These are phyloP conservation scores for Tulasnella sp. DNA, from an alignment of 768 basidiomycete species.

Conservation along the genomic window DNA sequence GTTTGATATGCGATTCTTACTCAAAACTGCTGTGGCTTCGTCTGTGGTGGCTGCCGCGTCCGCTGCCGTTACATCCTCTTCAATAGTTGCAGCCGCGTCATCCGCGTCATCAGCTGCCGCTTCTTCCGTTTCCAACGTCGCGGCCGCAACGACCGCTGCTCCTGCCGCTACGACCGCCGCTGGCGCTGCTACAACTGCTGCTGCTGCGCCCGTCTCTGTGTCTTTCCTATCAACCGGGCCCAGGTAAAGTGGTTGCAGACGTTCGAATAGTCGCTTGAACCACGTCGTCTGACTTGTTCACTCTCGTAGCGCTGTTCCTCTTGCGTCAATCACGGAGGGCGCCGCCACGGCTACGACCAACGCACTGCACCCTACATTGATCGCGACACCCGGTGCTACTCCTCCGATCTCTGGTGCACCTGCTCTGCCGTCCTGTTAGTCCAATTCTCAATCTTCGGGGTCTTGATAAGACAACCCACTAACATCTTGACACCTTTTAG, in stretches of 20 bases:
- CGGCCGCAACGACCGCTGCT: constrained; percentile 14
- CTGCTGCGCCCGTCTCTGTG: constrained; percentile 16
- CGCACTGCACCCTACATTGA: constrained; percentile 37
- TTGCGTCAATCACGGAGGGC: constrained; percentile 38
- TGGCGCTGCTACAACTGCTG: constrained; percentile 4
- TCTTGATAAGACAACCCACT: neutral
- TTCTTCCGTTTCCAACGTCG: neutral
- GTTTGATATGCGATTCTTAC: no score
- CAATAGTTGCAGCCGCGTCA: no score
- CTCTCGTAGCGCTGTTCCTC: constrained; percentile 51
- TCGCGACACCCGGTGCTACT: constrained; percentile 35
- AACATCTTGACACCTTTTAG: neutral
- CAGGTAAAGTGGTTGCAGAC: constrained; percentile 29
- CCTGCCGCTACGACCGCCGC: constrained; percentile 24
- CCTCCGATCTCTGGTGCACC: constrained; percentile 52
- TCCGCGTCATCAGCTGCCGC: no score
- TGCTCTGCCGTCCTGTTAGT: constrained; percentile 31
- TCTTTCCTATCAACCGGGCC: constrained; percentile 26
- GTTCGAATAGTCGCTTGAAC: neutral
- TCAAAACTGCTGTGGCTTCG: no score
- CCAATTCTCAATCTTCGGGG: neutral
- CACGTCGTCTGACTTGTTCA: constrained; percentile 23
- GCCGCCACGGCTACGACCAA: constrained; percentile 36
- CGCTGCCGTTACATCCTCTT: no score
- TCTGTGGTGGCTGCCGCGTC: no score